These are phyloP conservation scores for Fomitopsis pulvina DNA, from an alignment of 768 basidiomycete species.

Conservation along the genomic window DNA sequence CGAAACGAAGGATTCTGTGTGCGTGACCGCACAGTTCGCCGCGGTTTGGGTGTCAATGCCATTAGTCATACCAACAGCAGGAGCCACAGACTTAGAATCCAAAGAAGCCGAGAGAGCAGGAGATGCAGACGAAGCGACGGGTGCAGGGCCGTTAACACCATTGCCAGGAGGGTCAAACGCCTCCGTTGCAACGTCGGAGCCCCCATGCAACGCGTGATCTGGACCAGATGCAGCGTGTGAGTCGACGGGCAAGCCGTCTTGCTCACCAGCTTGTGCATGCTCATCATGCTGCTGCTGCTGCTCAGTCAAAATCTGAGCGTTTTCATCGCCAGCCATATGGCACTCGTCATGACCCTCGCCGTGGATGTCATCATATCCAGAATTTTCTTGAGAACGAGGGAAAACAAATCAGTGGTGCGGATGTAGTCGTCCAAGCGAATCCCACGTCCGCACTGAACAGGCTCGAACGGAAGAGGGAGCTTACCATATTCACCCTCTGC, in stretches of 20 bases:
- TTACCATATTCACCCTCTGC: conserved; percentile 28
- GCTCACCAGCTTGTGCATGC: conserved; percentile 6
- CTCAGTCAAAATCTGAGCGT: conserved; percentile 15
- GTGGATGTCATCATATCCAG: conserved; percentile 32
- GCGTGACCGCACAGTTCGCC: conserved; percentile 35
- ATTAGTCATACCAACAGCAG: conserved; percentile 33
- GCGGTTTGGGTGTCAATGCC: too few species aligned
- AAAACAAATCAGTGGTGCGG: conserved; percentile 54
- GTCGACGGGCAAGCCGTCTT: background rate
- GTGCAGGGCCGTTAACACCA: conserved; percentile 6
- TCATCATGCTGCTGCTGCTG: conserved; percentile 15
- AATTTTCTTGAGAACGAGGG: conserved; percentile 44
- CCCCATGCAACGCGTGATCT: conserved; percentile 9
- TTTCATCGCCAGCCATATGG: conserved; percentile 15
- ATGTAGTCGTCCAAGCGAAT: conserved; percentile 27
- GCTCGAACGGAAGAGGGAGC: conserved; percentile 15
- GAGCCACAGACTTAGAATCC: conserved; percentile 39
- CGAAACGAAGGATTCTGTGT: conserved; percentile 39
- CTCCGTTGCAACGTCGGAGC: conserved; percentile 9
- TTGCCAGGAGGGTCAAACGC: conserved; percentile 5
- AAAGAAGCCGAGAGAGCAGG: conserved; percentile 33
- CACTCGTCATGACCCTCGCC: conserved; percentile 17
- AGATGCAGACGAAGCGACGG: conserved; percentile 17
- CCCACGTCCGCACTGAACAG: conserved; percentile 23
- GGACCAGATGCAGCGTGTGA: conserved; percentile 7